Conservation (phyloP, 805 yeast genomes). For the Starmerella sp. region DNA sequence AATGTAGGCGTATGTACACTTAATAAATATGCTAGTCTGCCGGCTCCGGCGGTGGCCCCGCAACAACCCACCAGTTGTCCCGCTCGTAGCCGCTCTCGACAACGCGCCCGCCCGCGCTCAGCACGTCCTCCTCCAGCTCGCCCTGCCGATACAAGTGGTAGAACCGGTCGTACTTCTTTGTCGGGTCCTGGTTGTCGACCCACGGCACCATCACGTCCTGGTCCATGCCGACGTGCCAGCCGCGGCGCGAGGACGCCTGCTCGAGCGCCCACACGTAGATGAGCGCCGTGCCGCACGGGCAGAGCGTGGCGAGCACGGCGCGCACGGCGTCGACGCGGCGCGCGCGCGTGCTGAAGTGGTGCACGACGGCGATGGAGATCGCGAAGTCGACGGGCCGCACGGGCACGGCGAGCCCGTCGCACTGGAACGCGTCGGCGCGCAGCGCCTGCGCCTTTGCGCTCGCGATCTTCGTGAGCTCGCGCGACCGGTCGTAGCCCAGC, state of each 20-base stretch:
- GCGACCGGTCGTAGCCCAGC: slow-evolving; percentile 46
- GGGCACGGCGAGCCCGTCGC: slow-evolving; percentile 61
- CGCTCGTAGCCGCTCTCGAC: slow-evolving; percentile 73
- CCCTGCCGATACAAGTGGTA: slow-evolving; percentile 82
- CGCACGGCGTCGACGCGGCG: slow-evolving; percentile 66
- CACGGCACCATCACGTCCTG: slow-evolving; percentile 95
- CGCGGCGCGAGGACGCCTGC: slow-evolving; percentile 76
- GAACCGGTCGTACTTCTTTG: slow-evolving; percentile 60
- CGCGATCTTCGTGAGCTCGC: slow-evolving; percentile 30
- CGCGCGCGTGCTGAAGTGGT: slow-evolving; percentile 79
- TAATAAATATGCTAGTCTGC: too few species aligned
- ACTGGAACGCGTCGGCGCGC: slow-evolving; percentile 50
- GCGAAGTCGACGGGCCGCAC: slow-evolving; percentile 60
- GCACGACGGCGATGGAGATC: slow-evolving; percentile 88
- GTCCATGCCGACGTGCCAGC: slow-evolving; percentile 81
- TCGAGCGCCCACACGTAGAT: slow-evolving; percentile 96
- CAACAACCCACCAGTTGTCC: slow-evolving; percentile 77
- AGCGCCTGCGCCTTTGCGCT: slow-evolving; percentile 51
- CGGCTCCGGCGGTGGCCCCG: background rate
- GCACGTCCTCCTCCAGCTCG: slow-evolving; percentile 64
- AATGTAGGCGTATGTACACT: background rate
- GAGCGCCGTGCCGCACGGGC: slow-evolving; percentile 49
- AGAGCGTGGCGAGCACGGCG: slow-evolving; percentile 52
- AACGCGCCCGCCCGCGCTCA: slow-evolving; percentile 56
- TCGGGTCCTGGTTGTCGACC: slow-evolving; percentile 52